Evolutionary conservation across 306 rosid genomes (phyloP), one percentile per base, ranked within the genome.

Genomic region (Rosa chinensis): DNA sequence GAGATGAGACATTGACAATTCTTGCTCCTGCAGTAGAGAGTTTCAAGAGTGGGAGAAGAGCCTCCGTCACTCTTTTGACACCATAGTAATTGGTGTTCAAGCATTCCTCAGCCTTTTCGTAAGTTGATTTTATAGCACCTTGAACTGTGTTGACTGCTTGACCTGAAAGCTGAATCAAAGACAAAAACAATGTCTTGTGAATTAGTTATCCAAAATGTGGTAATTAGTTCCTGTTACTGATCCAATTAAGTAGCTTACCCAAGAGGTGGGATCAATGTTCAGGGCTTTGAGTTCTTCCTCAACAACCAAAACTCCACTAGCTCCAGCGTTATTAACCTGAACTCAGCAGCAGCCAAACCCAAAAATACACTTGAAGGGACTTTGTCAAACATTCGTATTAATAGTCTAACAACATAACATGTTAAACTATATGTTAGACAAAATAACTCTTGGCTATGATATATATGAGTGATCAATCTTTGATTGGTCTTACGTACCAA

Each of bases 271-370:
- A 70, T 89, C 88, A 61, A 87, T 81, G 79, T 87, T 81, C 20
- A 85, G 32, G 56, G 89, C 85, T 81, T 82, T 85, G 63, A 87
- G 52, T 4, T 47, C 76, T 77, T 89, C 82, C 74, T 77, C 89
- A 75, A 75, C 87, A 55, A 87, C 86, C 50, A 73, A 63, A 28
- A 50, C 80, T 43, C 89, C 89, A n/a, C 69, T 21, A 49, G 83
- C 86, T 44, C 89, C 92, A 43, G 92, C 90, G 74, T 89, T 89
- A 40, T 89, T 89, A 43, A 89, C 86, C 92, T 89, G 83, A 18
- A 78, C 79, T 89, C 87, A 32, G 82, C 20, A 78, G 44, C 66
- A 74, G 21, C 43, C n/a, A n/a, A 82, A 17, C 18, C 14, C 10
- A 20, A n/a, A 56, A 56, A 32, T 32, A 56, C 11, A 7, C 6